Conservation (phyloP, 768 basidiomycete genomes). For the Leucosporidium creatinivorum region DNA sequence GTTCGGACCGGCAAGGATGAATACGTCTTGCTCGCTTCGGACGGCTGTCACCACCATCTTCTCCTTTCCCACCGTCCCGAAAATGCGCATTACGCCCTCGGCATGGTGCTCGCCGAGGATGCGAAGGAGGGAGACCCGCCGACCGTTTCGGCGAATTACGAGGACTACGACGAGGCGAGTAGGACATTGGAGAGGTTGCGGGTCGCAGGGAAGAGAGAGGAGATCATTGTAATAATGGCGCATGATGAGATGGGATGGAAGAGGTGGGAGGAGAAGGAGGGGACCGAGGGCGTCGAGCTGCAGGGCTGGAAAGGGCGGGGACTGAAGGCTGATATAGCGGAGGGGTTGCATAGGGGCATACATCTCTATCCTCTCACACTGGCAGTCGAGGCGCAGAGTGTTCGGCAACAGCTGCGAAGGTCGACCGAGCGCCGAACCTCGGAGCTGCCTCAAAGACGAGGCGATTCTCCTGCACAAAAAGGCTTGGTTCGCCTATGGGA, state of each 20-base stretch:
- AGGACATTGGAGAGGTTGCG: slow-evolving; percentile 21
- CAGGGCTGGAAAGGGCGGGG: neutral
- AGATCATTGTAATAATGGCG: slow-evolving; percentile 23
- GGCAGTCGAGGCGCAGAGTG: neutral
- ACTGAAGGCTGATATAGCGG: neutral
- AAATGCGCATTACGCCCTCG: slow-evolving; percentile 5
- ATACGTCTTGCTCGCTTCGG: slow-evolving; percentile 28
- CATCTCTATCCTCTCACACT: too few relatives aligned
- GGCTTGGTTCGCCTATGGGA: too few relatives aligned
- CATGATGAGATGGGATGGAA: slow-evolving; percentile 7
- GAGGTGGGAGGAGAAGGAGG: neutral
- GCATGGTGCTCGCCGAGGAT: neutral
- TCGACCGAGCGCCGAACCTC: neutral
- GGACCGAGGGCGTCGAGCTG: neutral
- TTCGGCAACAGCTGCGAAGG: neutral
- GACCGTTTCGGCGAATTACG: slow-evolving; percentile 13
- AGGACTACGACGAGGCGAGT: slow-evolving; percentile 4
- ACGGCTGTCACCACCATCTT: slow-evolving; percentile 20
- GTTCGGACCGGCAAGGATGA: slow-evolving; percentile 15
- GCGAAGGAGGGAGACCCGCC: neutral
- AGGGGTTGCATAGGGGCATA: too few relatives aligned
- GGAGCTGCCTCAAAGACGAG: too few relatives aligned
- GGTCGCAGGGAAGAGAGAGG: slow-evolving; percentile 1
- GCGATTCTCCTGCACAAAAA: too few relatives aligned
- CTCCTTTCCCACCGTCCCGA: slow-evolving; percentile 1